These are phyloP conservation scores for Sphaerosporella brunnea DNA, from an alignment of 495 filamentous ascomycete genomes.

Conservation along the genomic window DNA sequence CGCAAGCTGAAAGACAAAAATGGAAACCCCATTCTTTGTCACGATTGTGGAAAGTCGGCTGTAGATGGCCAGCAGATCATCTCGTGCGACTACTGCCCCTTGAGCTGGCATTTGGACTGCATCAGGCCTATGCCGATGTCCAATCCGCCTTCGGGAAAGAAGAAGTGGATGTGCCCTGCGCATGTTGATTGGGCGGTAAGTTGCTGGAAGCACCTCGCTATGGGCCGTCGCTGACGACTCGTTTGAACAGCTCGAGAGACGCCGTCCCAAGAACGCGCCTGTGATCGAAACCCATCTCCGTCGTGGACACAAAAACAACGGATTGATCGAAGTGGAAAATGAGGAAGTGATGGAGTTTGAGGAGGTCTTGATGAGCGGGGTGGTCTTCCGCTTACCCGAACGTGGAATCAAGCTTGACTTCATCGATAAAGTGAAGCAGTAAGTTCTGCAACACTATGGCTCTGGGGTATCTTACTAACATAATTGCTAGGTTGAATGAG, in stretches of 20 bases:
- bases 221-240: slow-evolving; percentile 28
- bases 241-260: slow-evolving; percentile 26
- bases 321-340: slow-evolving; percentile 57
- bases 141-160: slow-evolving; percentile 45
- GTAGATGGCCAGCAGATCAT: slow-evolving; percentile 45
- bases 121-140: slow-evolving; percentile 61
- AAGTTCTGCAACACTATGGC: slow-evolving; percentile 4
- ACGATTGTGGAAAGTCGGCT: slow-evolving; percentile 44
- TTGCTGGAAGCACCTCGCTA: slow-evolving; percentile 35
- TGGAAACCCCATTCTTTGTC: slow-evolving; percentile 53
- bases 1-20: slow-evolving; percentile 46
- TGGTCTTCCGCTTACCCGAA: slow-evolving; percentile 49
- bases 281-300: slow-evolving; percentile 31
- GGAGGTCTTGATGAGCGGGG: slow-evolving; percentile 36
- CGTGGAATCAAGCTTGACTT: slow-evolving; percentile 68
- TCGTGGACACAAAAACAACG: slow-evolving; percentile 54
- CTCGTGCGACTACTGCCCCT: slow-evolving; percentile 61
- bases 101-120: slow-evolving; percentile 83
- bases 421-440: slow-evolving; percentile 24
- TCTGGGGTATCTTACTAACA: background rate
- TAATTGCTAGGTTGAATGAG: slow-evolving; percentile 2
- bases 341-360: slow-evolving; percentile 40
- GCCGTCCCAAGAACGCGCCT: slow-evolving; percentile 38
- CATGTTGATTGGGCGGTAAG: slow-evolving; percentile 44
- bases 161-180: slow-evolving; percentile 75